Conservation (phyloP, 805 yeast genomes). For the Metschnikowia arizonensis region DNA sequence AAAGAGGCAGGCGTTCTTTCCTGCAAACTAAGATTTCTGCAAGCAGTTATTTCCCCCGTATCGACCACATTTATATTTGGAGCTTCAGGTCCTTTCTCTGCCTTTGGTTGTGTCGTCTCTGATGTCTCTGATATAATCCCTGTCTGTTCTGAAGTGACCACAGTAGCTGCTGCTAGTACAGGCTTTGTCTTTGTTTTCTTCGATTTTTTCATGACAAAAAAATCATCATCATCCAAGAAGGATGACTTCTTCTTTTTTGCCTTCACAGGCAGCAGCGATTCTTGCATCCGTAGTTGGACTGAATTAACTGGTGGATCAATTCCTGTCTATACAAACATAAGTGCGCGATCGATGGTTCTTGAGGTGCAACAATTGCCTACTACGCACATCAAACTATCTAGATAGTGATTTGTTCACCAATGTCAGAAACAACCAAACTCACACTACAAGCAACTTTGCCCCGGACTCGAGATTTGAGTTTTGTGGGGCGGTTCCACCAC, state of each 20-base stretch:
- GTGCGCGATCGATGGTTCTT: constrained; percentile 1
- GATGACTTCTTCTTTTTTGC: constrained; percentile 13
- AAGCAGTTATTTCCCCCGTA: neutral
- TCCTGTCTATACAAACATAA: neutral
- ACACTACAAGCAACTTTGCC: constrained; percentile 15
- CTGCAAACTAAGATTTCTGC: neutral
- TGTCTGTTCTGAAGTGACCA: neutral
- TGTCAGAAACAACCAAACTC: constrained; percentile 13
- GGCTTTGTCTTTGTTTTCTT: constrained; percentile 11
- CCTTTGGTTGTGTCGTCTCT: neutral
- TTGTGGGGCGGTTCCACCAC: constrained; percentile 28
- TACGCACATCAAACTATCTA: neutral
- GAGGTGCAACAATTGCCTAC: neutral
- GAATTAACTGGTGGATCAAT: neutral
- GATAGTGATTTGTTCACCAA: constrained; percentile 3
- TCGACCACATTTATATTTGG: neutral
- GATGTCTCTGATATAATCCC: neutral
- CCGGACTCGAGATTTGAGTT: constrained; percentile 18
- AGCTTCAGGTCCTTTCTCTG: neutral
- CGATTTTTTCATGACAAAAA: constrained; percentile 24
- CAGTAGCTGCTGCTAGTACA: neutral
- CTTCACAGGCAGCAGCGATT: constrained; percentile 2
- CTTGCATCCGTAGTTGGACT: neutral
- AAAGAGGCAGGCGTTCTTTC: neutral
- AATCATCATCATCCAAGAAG: constrained; percentile 25